A percentile compares a stretch with the other conserved stretches of the same genome.
phyloP scores from a whole-genome alignment of 148 eudicot genomes.

The Amaranthus hypochondriacus region DNA sequence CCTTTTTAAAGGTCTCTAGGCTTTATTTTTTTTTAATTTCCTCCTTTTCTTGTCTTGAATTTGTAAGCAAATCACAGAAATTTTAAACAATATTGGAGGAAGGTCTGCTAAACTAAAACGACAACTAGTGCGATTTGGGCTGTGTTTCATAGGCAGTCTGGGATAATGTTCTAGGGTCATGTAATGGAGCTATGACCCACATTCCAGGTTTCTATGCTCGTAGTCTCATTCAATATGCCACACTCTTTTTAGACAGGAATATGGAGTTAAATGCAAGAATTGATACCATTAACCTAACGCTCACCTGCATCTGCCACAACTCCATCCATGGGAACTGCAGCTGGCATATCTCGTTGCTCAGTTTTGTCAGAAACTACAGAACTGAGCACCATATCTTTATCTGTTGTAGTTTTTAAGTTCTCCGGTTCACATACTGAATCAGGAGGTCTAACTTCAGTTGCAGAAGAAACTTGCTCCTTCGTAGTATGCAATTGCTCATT shows the following conservation, averaged over 20 bases:
- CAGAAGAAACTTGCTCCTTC: conserved; percentile 32
- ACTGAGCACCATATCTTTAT: conserved; percentile 36
- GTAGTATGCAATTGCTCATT: conserved; percentile 27
- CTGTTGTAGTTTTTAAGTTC: conserved; percentile 20
- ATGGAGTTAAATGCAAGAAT: not conserved
- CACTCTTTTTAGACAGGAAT: not conserved
- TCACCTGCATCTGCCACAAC: conserved; percentile 46
- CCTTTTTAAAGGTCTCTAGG: too few species aligned
- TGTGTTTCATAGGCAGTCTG: too few species aligned
- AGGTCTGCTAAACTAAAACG: too few species aligned
- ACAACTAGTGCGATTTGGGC: too few species aligned
- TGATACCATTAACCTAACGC: not conserved
- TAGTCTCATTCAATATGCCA: too few species aligned
- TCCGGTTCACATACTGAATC: conserved; percentile 32
- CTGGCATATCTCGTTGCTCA: conserved; percentile 23
- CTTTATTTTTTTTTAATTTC: too few species aligned
- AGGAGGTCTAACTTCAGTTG: conserved; percentile 37
- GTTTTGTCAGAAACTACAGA: conserved; percentile 33
- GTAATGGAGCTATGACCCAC: too few species aligned
- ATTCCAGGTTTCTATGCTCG: too few species aligned
- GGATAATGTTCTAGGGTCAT: too few species aligned
- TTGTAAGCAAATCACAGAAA: too few species aligned
- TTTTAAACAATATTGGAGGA: too few species aligned
- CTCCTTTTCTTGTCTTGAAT: too few species aligned
- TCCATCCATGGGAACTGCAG: conserved; percentile 32